Evolutionary conservation across 2,329 filamentous ascomycete genomes (phyloP).

Genomic region (Pestalotiopsis sp.): DNA sequence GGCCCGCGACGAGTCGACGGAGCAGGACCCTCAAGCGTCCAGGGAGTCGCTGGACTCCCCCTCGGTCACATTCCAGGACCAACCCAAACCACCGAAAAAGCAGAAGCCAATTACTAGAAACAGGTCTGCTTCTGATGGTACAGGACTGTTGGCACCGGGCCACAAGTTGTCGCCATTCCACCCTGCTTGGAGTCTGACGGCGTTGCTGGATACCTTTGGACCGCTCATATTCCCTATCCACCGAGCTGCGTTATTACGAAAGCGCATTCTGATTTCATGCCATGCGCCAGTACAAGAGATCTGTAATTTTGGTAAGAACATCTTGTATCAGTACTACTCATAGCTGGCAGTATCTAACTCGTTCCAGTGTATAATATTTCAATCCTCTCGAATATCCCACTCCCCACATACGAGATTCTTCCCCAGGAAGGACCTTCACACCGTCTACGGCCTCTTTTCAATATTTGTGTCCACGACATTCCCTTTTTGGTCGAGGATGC

Average conservation of each 20-base stretch:
- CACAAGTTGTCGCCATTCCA: slow-evolving; percentile 77
- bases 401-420: slow-evolving; percentile 71
- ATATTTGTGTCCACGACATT: slow-evolving; percentile 91
- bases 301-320: slow-evolving; percentile 81
- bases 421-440: slow-evolving; percentile 62
- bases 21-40: slow-evolving; percentile 33
- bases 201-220: slow-evolving; percentile 81
- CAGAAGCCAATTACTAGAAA: slow-evolving; percentile 52
- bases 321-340: background rate
- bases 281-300: slow-evolving; percentile 82
- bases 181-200: slow-evolving; percentile 80
- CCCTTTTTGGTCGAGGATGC: slow-evolving; percentile 70
- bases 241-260: slow-evolving; percentile 81
- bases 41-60: slow-evolving; percentile 56
- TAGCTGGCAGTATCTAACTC: slow-evolving; percentile 20
- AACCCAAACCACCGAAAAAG: slow-evolving; percentile 30
- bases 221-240: slow-evolving; percentile 92
- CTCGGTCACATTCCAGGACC: slow-evolving; percentile 45
- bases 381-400: slow-evolving; percentile 86
- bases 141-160: slow-evolving; percentile 58
- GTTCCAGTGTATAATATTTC: slow-evolving; percentile 85
- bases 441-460: slow-evolving; percentile 83
- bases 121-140: slow-evolving; percentile 65
- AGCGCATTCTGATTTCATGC: slow-evolving; percentile 84
- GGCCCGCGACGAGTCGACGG: slow-evolving; percentile 42